These are phyloP conservation scores for Talaromyces sp. DNA, from an alignment of 2,329 filamentous ascomycete genomes.

Conservation along the genomic window DNA sequence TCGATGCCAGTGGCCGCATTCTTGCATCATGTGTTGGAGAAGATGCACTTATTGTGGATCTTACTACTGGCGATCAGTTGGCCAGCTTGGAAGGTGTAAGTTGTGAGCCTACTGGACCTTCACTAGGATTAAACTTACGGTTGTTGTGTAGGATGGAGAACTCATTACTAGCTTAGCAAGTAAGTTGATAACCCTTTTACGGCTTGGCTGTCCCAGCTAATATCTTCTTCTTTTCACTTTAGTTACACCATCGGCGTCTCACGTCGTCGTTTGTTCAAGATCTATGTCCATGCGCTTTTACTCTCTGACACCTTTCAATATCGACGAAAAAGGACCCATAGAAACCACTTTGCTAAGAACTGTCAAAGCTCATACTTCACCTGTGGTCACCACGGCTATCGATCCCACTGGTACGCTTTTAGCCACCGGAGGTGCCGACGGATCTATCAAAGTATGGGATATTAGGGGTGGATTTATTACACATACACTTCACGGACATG, in stretches of 20 bases:
- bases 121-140: conserved; percentile 10
- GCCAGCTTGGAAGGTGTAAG: conserved; percentile 80
- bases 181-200: conserved; percentile 22
- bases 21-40: conserved; percentile 88
- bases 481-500: conserved; percentile 90
- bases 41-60: conserved; percentile 80
- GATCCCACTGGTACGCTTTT: conserved; percentile 85
- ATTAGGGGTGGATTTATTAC: conserved; percentile 84
- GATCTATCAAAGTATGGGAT: conserved; percentile 95
- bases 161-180: conserved; percentile 43
- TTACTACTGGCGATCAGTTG: conserved; percentile 75
- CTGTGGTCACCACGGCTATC: conserved; percentile 78
- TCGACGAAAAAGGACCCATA: conserved; percentile 51
- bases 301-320: conserved; percentile 57
- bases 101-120: conserved; percentile 16
- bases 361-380: conserved; percentile 82
- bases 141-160: conserved; percentile 56
- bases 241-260: conserved; percentile 84
- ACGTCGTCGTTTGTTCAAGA: conserved; percentile 85
- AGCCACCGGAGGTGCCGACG: conserved; percentile 89
- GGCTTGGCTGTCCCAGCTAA: not conserved
- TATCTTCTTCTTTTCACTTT: conserved; percentile 15
- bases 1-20: conserved; percentile 75
- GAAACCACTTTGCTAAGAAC: conserved; percentile 68
- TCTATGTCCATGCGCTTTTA: conserved; percentile 96